phyloP scores from a whole-genome alignment of 257 asterid species.

The Solanum etuberosum region DNA sequence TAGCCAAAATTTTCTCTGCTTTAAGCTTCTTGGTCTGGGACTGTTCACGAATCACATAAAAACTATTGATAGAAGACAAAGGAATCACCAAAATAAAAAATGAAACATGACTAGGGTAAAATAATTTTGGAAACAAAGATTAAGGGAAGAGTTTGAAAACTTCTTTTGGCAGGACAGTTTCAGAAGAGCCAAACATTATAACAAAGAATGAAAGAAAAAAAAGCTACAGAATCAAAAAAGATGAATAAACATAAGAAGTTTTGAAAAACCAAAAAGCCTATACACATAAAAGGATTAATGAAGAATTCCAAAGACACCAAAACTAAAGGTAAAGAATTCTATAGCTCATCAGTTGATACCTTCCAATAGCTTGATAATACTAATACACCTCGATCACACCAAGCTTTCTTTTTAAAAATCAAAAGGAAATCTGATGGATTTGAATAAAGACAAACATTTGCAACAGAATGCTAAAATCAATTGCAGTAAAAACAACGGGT shows the following conservation, averaged over 20 bases:
- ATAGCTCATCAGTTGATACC: neutral
- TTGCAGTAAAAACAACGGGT: neutral
- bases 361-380: neutral
- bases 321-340: neutral
- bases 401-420: neutral
- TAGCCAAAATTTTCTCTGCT: slow-evolving; percentile 77
- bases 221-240: neutral
- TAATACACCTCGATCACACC: neutral
- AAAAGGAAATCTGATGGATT: neutral
- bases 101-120: neutral
- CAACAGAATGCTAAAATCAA: neutral
- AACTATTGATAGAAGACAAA: neutral
- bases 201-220: neutral
- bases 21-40: slow-evolving; percentile 87
- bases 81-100: neutral
- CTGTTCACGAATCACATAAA: slow-evolving; percentile 30
- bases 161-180: neutral
- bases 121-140: neutral
- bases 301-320: neutral
- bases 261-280: neutral
- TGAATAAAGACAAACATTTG: neutral
- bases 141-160: neutral
- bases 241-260: neutral
- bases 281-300: neutral
- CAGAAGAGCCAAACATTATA: neutral